Conservation (phyloP, 352 stramenopile species). For the Aphanomyces invadans region DNA sequence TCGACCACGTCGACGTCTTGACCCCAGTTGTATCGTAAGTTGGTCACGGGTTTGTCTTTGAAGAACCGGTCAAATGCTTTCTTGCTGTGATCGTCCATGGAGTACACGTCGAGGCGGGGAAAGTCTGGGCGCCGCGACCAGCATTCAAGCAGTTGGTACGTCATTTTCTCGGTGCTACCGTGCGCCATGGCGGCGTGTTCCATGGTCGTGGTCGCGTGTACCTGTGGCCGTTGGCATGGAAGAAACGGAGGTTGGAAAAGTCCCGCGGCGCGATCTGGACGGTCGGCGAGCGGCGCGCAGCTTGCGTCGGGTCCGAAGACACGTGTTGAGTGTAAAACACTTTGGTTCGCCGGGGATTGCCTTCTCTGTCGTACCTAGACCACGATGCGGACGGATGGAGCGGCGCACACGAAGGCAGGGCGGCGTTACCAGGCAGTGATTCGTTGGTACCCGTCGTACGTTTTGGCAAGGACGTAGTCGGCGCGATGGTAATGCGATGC, state of each 20-base stretch:
- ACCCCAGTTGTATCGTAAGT: conserved; percentile 7
- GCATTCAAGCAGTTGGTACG: conserved; percentile 33
- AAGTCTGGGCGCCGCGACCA: conserved; percentile 33
- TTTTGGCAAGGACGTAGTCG: conserved; percentile 6
- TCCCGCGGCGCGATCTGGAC: neutral
- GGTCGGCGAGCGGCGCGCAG: neutral
- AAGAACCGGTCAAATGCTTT: conserved; percentile 28
- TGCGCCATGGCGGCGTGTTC: neutral
- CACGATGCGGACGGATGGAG: neutral
- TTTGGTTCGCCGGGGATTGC: conserved; percentile 11
- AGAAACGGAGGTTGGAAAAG: conserved; percentile 7
- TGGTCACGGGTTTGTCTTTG: neutral
- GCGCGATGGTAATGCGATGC: conserved; percentile 1
- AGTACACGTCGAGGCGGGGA: conserved; percentile 35
- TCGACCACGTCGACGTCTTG: neutral
- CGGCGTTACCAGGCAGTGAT: conserved; percentile 6
- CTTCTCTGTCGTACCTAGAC: neutral
- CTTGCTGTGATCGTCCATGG: conserved; percentile 33
- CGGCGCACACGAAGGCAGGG: no score
- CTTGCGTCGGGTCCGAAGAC: conserved; percentile 10
- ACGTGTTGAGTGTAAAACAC: conserved; percentile 8
- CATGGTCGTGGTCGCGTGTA: neutral
- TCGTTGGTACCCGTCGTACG: conserved; percentile 16
- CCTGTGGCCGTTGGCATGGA: conserved; percentile 21
- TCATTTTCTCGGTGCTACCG: conserved; percentile 38